Conservation (phyloP, 2,329 filamentous ascomycete genomes). For the Exophiala viscosa region DNA sequence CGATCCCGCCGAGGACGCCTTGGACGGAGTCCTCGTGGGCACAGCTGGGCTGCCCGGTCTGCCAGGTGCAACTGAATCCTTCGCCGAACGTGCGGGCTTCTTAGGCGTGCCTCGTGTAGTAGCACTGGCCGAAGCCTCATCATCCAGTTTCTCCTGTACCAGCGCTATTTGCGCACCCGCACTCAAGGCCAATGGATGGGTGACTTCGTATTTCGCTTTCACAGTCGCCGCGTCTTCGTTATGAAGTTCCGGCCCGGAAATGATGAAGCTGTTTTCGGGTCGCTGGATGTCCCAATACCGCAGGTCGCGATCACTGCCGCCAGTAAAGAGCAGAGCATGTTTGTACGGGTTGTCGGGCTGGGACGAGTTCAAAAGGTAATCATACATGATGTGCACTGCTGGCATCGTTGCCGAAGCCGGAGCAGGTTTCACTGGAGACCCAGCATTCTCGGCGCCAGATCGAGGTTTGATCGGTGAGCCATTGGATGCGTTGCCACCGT, state of each 20-base stretch:
- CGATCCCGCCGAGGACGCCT: conserved; percentile 4
- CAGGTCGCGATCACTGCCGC: conserved; percentile 83
- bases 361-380: conserved; percentile 43
- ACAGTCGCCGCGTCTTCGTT: conserved; percentile 58
- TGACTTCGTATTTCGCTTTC: conserved; percentile 67
- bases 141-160: conserved; percentile 61
- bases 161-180: conserved; percentile 58
- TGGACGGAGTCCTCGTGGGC: conserved; percentile 1
- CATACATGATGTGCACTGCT: conserved; percentile 56
- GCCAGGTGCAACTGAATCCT: conserved; percentile 1
- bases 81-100: conserved; percentile 19
- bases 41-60: conserved; percentile 31
- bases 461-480: conserved; percentile 11
- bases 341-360: conserved; percentile 47
- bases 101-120: conserved; percentile 28
- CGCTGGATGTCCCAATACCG: conserved; percentile 88
- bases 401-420: conserved; percentile 10
- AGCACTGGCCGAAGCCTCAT: conserved; percentile 31
- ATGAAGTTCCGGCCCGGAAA: conserved; percentile 62
- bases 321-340: conserved; percentile 80
- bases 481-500: not conserved
- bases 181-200: conserved; percentile 47
- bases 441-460: not conserved
- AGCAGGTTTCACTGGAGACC: not conserved
- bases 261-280: conserved; percentile 72